Conservation (phyloP, 176 grass and related monocot genomes). For the Bonia amplexicaulis region DNA sequence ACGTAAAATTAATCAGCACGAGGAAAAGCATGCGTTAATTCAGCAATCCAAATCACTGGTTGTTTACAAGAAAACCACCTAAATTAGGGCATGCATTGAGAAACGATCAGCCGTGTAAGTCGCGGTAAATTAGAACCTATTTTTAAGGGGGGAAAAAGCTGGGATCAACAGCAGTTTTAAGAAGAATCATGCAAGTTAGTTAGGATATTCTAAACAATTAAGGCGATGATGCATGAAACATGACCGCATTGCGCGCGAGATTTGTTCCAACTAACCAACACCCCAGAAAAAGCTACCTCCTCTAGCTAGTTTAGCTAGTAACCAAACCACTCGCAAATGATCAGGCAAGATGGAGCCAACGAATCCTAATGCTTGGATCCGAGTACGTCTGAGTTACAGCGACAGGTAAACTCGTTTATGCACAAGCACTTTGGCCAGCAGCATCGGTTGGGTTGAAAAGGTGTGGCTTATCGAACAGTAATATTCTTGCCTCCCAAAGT, state of each 20-base stretch:
- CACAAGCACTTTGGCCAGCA: background rate
- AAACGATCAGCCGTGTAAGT: no score
- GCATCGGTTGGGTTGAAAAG: no score
- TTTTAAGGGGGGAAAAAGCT: no score
- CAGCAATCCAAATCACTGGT: background rate
- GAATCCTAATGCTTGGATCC: slow-evolving; percentile 5
- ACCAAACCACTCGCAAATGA: slow-evolving; percentile 17
- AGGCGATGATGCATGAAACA: background rate
- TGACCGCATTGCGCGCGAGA: background rate
- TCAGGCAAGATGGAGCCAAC: background rate
- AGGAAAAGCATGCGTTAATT: background rate
- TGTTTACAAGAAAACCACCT: background rate
- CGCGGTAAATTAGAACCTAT: no score
- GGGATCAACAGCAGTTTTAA: background rate
- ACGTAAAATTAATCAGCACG: background rate
- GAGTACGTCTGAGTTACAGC: slow-evolving; percentile 1
- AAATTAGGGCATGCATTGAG: no score
- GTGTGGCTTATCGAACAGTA: background rate
- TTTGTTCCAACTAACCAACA: slow-evolving; percentile 17
- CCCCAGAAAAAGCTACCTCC: background rate
- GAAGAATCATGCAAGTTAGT: background rate
- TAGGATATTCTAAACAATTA: background rate
- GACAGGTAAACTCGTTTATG: background rate
- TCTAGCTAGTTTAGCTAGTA: background rate
- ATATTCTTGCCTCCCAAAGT: background rate